phyloP scores from a whole-genome alignment of 805 yeast species.

The Diddensiella caesifluorescens region DNA sequence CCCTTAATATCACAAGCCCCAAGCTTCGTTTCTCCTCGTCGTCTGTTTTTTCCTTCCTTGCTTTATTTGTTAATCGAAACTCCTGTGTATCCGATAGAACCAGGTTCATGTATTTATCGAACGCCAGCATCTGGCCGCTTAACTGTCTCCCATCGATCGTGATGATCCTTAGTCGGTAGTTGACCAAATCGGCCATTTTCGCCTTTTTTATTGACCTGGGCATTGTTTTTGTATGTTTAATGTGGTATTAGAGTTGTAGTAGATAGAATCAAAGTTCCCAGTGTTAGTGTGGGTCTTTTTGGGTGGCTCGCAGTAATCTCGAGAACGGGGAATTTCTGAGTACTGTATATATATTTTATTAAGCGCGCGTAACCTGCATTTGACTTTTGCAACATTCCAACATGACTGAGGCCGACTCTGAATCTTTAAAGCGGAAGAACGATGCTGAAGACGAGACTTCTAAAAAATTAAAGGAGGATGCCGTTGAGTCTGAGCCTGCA shows the following conservation, averaged over 20 bases:
- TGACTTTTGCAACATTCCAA: not conserved
- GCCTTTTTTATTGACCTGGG: conserved; percentile 37
- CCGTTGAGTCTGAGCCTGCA: not conserved
- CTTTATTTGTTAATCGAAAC: conserved; percentile 59
- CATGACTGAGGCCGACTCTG: conserved; percentile 9
- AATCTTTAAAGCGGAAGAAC: conserved; percentile 20
- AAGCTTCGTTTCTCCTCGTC: conserved; percentile 68
- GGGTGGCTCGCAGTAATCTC: not conserved
- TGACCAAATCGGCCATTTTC: conserved; percentile 59
- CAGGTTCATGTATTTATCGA: conserved; percentile 83
- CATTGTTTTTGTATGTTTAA: too few relatives aligned
- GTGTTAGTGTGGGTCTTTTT: not conserved
- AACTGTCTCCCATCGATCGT: conserved; percentile 74
- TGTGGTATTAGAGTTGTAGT: too few relatives aligned
- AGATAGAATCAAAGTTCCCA: too few relatives aligned
- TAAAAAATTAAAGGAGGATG: conserved; percentile 18
- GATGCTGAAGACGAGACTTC: conserved; percentile 20
- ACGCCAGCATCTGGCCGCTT: conserved; percentile 77
- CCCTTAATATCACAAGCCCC: conserved; percentile 80
- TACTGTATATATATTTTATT: not conserved
- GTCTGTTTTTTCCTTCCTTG: conserved; percentile 37
- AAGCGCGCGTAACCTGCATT: too few relatives aligned
- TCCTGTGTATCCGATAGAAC: conserved; percentile 84
- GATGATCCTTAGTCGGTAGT: conserved; percentile 66
- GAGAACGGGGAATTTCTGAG: not conserved